Conservation (phyloP, 169 alveolate species). For the Cystoisospora suis region DNA sequence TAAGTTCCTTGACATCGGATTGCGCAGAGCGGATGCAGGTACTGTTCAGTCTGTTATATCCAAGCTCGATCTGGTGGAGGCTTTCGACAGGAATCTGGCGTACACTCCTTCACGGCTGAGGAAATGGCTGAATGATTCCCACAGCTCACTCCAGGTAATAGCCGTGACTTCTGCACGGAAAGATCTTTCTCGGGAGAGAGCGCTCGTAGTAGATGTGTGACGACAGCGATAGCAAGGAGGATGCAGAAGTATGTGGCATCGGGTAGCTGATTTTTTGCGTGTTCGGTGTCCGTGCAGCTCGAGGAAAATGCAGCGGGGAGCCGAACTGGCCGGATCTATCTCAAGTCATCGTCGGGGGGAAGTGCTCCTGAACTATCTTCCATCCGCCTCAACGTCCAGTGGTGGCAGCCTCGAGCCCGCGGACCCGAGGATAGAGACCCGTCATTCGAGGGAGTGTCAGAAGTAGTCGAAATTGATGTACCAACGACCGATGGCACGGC, state of each 20-base stretch:
- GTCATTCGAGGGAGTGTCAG: background rate
- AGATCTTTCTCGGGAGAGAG: too few species aligned
- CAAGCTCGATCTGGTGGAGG: background rate
- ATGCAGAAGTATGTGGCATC: too few species aligned
- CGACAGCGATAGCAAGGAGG: too few species aligned
- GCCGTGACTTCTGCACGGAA: background rate
- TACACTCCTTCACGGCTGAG: background rate
- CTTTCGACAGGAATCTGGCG: background rate
- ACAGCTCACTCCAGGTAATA: background rate
- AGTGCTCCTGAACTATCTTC: background rate
- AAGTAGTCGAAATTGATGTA: background rate
- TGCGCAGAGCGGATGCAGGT: background rate
- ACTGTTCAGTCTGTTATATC: background rate
- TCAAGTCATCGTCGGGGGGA: background rate
- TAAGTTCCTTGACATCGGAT: background rate
- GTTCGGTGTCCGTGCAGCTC: background rate
- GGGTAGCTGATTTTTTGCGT: background rate
- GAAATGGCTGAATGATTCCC: background rate
- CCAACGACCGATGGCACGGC: background rate
- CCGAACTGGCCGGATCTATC: background rate
- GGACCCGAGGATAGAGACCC: background rate
- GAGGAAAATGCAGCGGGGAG: background rate
- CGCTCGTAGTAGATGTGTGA: too few species aligned
- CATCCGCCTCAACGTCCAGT: background rate
- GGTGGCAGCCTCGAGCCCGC: background rate